Percentiles rank a stretch among this genome's conserved stretches.
Evolutionary conservation across 2,329 filamentous ascomycete species (phyloP).

Genomic region (Thermoascus crustaceus): DNA sequence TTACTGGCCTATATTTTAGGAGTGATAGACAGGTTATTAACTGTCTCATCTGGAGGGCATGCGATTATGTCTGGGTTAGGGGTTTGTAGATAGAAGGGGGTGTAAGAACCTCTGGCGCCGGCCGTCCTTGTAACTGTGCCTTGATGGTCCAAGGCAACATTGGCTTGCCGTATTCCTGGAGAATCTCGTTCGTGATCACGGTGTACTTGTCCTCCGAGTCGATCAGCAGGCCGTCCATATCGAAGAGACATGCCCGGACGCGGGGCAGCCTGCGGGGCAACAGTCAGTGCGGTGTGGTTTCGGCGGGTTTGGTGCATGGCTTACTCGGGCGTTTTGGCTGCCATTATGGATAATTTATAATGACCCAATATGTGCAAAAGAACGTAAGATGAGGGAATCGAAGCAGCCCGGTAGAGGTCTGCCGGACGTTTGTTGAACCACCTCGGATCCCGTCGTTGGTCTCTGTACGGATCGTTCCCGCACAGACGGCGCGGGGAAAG

Average conservation of each 20-base stretch:
- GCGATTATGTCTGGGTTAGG: slow-evolving; percentile 4
- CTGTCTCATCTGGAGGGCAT: neutral
- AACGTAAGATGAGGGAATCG: neutral
- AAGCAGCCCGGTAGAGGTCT: too few relatives aligned
- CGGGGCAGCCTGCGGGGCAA: slow-evolving; percentile 56
- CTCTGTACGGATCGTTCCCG: slow-evolving; percentile 2
- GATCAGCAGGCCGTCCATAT: slow-evolving; percentile 96
- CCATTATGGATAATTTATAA: slow-evolving; percentile 8
- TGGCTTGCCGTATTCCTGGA: slow-evolving; percentile 65
- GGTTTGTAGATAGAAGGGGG: neutral
- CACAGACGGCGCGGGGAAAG: slow-evolving; percentile 1
- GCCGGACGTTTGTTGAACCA: neutral
- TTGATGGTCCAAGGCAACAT: slow-evolving; percentile 88
- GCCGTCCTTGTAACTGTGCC: slow-evolving; percentile 69
- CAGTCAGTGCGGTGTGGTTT: neutral
- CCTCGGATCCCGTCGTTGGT: too few relatives aligned
- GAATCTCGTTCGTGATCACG: slow-evolving; percentile 69
- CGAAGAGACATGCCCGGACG: slow-evolving; percentile 87
- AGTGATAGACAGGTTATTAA: slow-evolving; percentile 1
- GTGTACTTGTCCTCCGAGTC: slow-evolving; percentile 91
- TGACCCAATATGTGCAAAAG: too few relatives aligned
- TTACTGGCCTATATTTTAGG: slow-evolving; percentile 40
- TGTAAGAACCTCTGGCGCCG: slow-evolving; percentile 47
- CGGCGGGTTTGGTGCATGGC: neutral
- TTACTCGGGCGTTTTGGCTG: slow-evolving; percentile 4